Evolutionary conservation across 768 basidiomycete species (phyloP), one percentile per base, ranked within the genome.

Genomic region (Suillus ampliporus): DNA sequence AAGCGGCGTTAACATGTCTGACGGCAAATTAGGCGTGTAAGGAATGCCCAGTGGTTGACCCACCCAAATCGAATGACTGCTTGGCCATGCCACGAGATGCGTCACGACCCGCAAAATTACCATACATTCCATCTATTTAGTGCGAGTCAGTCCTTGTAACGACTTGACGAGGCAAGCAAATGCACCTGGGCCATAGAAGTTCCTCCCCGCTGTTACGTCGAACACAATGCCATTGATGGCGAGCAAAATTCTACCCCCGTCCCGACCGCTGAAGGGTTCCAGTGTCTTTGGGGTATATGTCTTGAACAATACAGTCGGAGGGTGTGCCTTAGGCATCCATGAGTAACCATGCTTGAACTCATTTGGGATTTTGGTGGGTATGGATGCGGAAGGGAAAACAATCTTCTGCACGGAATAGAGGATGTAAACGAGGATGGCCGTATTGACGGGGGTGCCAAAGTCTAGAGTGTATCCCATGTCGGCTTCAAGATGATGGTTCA

Each of bases 1-100:
- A 5, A 95, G 71, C 0, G 93, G 87, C 0, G 94, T 95, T 63
- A 98, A 83, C 93, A 97, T 97, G 54, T 95, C 96, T 91, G 71
- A 28, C 43, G 21, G 57, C 43, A 43, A 61, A 50, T 26, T 2
- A 56, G 58, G 51, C 40, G 43, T 63, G 31, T 35, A 59, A 26
- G 53, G 19, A 48, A 59, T 37, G 40, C 35, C 7, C 13, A 28
- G 5, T 46, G 26, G n/a, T 26, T 19, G 40, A 71, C 90, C 58
- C 70, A 94, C 95, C 94, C n/a, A 80, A 35, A 57, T 96, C 96
- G 67, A 97, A 98, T 3, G 95, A 97, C 78, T 98, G 96, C 77
- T 96, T 97, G 8, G 97, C 97, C 92, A 99, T 96, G 5, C 97
- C 96, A 41, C 96, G 82, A 17, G 94, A 96, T 2, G 97, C 97